These are phyloP conservation scores for Acacia confusa DNA, from an alignment of 306 rosid species.

Conservation along the genomic window DNA sequence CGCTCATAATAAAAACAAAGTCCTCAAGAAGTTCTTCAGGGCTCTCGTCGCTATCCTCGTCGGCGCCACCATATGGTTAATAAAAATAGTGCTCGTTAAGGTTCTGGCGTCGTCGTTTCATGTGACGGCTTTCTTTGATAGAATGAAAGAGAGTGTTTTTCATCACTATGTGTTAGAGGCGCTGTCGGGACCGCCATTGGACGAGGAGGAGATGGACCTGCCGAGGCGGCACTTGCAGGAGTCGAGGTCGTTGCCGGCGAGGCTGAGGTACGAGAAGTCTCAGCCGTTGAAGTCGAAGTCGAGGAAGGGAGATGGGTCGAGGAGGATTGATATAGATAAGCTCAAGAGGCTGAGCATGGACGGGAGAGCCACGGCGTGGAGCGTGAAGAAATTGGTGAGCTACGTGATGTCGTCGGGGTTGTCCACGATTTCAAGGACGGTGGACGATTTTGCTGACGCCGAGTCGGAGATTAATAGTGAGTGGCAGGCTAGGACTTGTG, in stretches of 20 bases:
- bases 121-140: conserved; percentile 25
- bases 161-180: conserved; percentile 22
- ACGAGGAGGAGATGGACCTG: neutral
- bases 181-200: conserved; percentile 9
- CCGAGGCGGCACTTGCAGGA: neutral
- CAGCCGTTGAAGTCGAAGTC: neutral
- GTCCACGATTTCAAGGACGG: conserved; percentile 25
- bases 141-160: conserved; percentile 33
- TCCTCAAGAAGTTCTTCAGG: conserved; percentile 8
- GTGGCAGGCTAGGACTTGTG: conserved; percentile 29
- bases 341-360: conserved; percentile 25
- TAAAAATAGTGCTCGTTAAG: conserved; percentile 16
- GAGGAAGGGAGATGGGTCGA: neutral
- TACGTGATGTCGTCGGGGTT: conserved; percentile 7
- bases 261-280: neutral
- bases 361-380: conserved; percentile 15
- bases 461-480: conserved; percentile 25
- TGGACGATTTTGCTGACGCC: conserved; percentile 21
- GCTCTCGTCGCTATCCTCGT: neutral
- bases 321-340: conserved; percentile 24
- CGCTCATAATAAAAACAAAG: neutral
- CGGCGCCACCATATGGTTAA: conserved; percentile 16
- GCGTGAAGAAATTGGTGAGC: conserved; percentile 18
- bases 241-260: neutral
- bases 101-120: conserved; percentile 26